phyloP scores from a whole-genome alignment of 2,329 filamentous ascomycete genomes.

The Exophiala xenobiotica region DNA sequence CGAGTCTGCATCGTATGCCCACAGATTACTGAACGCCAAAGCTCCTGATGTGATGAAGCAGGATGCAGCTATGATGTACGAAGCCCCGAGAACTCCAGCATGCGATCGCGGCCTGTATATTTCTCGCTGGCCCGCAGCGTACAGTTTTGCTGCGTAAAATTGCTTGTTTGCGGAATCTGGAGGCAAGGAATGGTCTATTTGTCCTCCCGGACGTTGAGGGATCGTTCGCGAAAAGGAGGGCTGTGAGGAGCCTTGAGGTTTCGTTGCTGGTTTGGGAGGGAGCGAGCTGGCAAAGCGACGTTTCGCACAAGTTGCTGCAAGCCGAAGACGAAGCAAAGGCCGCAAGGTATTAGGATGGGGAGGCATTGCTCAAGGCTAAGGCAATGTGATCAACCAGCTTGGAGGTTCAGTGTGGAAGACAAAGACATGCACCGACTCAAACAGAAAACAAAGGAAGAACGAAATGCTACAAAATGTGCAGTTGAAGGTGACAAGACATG shows the following conservation, averaged over 20 bases:
- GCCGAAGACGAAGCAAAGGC: slow-evolving; percentile 11
- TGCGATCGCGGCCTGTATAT: slow-evolving; percentile 24
- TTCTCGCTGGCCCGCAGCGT: slow-evolving; percentile 13
- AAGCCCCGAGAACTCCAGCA: slow-evolving; percentile 17
- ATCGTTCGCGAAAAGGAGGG: background rate
- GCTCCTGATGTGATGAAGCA: slow-evolving; percentile 11
- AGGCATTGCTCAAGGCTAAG: slow-evolving; percentile 7
- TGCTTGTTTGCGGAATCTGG: slow-evolving; percentile 14
- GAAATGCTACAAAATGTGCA: no score
- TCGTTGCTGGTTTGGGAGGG: background rate
- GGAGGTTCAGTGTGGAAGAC: no score
- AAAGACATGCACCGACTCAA: no score
- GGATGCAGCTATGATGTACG: slow-evolving; percentile 18
- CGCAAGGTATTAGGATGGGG: slow-evolving; percentile 1
- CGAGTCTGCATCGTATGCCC: slow-evolving; percentile 9
- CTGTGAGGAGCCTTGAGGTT: background rate
- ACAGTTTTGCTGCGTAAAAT: slow-evolving; percentile 21
- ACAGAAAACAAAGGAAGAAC: no score
- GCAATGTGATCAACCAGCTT: no score
- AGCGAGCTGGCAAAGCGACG: slow-evolving; percentile 13
- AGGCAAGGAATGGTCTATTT: slow-evolving; percentile 3
- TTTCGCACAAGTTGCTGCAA: slow-evolving; percentile 1
- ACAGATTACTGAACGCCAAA: slow-evolving; percentile 18
- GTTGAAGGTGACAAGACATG: no score
- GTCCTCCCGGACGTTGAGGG: background rate